Percentiles rank a stretch among this genome's conserved stretches.
These are phyloP conservation scores for Gonium pectorale DNA, from an alignment of 139 green algal genomes.

Conservation along the genomic window DNA sequence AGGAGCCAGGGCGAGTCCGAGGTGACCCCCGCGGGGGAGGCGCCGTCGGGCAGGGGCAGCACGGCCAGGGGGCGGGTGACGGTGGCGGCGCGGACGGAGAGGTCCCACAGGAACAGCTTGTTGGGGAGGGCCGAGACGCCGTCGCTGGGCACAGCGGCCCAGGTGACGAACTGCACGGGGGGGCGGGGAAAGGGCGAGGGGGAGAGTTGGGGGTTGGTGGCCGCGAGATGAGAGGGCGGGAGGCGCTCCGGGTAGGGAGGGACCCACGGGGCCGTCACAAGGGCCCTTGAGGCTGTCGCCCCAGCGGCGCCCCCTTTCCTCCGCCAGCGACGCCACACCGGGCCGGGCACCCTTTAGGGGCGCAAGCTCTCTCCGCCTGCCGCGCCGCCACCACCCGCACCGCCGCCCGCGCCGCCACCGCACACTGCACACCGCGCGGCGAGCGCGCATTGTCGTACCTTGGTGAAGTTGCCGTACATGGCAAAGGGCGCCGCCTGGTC, in stretches of 20 bases:
- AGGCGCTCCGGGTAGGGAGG: too few species aligned
- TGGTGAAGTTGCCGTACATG: not conserved
- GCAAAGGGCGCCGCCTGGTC: slow-evolving; percentile 1
- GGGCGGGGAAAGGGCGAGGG: too few species aligned
- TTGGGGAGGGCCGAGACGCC: not conserved
- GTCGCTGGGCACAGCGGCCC: too few species aligned
- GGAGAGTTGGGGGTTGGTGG: too few species aligned
- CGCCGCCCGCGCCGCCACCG: not conserved
- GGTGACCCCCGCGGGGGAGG: not conserved
- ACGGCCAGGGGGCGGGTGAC: not conserved
- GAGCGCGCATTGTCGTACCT: not conserved
- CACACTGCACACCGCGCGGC: not conserved
- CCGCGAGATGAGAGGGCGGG: too few species aligned
- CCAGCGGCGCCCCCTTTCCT: too few species aligned
- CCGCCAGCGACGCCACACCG: too few species aligned
- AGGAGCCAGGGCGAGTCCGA: not conserved
- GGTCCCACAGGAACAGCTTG: not conserved
- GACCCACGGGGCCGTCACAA: too few species aligned
- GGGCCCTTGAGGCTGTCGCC: too few species aligned
- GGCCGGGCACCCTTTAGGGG: too few species aligned
- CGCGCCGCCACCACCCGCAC: not conserved
- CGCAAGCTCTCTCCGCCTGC: too few species aligned
- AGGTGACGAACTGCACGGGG: too few species aligned
- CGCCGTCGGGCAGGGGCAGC: not conserved
- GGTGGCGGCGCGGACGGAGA: not conserved